These are phyloP conservation scores for Neoboletus brunneissimus DNA, from an alignment of 768 basidiomycete genomes.

Conservation along the genomic window DNA sequence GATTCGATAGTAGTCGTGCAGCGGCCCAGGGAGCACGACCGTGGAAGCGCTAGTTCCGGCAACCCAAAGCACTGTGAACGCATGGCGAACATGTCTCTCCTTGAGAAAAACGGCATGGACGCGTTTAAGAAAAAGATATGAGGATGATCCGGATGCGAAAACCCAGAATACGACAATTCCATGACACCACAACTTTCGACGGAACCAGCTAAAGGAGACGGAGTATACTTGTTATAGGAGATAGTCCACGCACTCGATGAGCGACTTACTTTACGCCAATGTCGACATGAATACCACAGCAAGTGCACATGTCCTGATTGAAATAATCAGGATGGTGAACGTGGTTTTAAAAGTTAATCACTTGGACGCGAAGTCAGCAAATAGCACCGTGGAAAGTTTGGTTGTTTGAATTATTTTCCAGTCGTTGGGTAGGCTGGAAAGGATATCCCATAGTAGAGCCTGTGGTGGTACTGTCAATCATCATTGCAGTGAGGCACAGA, in stretches of 20 bases:
- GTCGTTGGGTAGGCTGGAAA: constrained; percentile 23
- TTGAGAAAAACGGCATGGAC: constrained; percentile 35
- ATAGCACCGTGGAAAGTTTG: constrained; percentile 13
- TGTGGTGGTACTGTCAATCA: constrained; percentile 5
- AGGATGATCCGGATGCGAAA: constrained; percentile 28
- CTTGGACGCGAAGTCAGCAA: constrained; percentile 27
- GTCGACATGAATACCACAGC: constrained; percentile 15
- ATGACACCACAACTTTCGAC: constrained; percentile 19
- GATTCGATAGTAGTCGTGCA: constrained; percentile 26
- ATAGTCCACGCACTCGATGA: neutral
- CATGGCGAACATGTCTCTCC: constrained; percentile 15
- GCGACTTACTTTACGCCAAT: constrained; percentile 20
- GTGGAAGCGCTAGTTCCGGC: constrained; percentile 25
- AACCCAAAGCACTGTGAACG: constrained; percentile 36
- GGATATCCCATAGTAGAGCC: constrained; percentile 28
- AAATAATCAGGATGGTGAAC: constrained; percentile 3
- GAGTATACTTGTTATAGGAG: neutral
- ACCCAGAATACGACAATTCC: constrained; percentile 16
- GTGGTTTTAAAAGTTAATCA: neutral
- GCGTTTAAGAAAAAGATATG: constrained; percentile 38
- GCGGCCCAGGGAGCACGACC: constrained; percentile 26
- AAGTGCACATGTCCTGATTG: constrained; percentile 18
- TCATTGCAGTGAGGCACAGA: neutral
- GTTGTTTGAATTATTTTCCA: constrained; percentile 16
- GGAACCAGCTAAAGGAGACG: constrained; percentile 19